Conservation (phyloP, 2,329 filamentous ascomycete genomes). For the Pseudogymnoascus sp. region DNA sequence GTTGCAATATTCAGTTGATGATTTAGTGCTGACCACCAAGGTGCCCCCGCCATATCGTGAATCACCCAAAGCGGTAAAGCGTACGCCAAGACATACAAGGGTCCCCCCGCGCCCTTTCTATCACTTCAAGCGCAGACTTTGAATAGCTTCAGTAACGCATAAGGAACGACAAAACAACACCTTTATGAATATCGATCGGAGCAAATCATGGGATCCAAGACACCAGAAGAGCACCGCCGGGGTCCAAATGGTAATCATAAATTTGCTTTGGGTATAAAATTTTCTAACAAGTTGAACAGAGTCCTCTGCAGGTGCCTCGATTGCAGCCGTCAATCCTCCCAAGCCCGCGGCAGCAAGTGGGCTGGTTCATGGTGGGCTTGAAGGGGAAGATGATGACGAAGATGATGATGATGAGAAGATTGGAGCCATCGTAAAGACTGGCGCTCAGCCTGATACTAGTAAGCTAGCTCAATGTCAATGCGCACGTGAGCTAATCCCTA, state of each 20-base stretch:
- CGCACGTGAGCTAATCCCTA: slow-evolving; percentile 34
- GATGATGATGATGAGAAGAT: neutral
- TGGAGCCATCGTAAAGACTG: neutral
- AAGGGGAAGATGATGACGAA: slow-evolving; percentile 24
- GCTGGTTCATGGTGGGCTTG: neutral
- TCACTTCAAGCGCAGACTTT: neutral
- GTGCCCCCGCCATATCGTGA: neutral
- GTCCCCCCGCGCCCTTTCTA: neutral
- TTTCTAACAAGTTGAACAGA: neutral
- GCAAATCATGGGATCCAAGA: neutral
- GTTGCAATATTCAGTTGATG: neutral
- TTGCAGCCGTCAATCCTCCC: neutral
- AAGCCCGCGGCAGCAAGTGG: slow-evolving; percentile 2
- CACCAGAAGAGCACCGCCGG: slow-evolving; percentile 3
- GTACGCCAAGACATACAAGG: neutral
- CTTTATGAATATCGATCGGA: neutral
- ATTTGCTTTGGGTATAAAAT: neutral
- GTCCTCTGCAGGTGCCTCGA: neutral
- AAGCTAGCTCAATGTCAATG: slow-evolving; percentile 24
- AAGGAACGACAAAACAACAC: neutral
- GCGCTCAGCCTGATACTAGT: neutral
- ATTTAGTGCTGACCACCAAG: slow-evolving; percentile 2
- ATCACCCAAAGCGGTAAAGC: neutral
- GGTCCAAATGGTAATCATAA: neutral
- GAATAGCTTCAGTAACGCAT: neutral